Base-by-base conservation (phyloP, 1,284 basidiomycete species). In the Heterobasidion annosum region DNA sequence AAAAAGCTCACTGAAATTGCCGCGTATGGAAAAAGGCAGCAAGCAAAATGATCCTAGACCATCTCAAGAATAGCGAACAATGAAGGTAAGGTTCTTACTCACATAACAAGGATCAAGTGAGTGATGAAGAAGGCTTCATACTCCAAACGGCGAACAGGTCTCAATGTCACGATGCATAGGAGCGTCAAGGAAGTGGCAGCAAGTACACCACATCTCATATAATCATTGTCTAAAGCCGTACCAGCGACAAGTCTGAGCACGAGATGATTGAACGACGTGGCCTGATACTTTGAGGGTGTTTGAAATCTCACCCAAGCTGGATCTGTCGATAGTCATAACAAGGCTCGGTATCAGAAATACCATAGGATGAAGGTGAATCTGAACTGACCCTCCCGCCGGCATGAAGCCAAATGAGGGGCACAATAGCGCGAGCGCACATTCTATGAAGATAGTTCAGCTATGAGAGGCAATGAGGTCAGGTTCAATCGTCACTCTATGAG, bases 341-440 rank as follows among this genome's bases (percentile, higher is more conserved):
- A 18, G 7, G 5, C 16, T 44, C 4, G 18, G 12, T 7, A 48
- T n/a, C 25, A 16, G 12, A 10, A 51, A 43, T 25, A 16, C 9
- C 9, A 19, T 9, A 25, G 25, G 25, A 25, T 25, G 3, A 25
- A 25, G 1, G 25, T 34, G 15, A 33, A 34, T n/a, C 0, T 16
- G 35, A 6, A 52, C 74, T 58, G 62, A 78, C 71, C 59, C 74
- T 65, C 12, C 73, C 70, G 25, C 69, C 67, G 1, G 63, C 73
- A 60, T 84, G 82, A 13, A 81, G 60, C 67, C 79, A 78, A 1
- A 78, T 60, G n/a, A 83, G 57, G 25, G 74, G 67, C 40, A 75
- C 71, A 18, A 77, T 62, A 0, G 73, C 68, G 1, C 82, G 71
- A n/a, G 79, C 75, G 1, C 67, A 63, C 64, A 78, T 75, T 8